phyloP scores from a whole-genome alignment of 176 grass and related monocot genomes.

The Ensete ventricosum region DNA sequence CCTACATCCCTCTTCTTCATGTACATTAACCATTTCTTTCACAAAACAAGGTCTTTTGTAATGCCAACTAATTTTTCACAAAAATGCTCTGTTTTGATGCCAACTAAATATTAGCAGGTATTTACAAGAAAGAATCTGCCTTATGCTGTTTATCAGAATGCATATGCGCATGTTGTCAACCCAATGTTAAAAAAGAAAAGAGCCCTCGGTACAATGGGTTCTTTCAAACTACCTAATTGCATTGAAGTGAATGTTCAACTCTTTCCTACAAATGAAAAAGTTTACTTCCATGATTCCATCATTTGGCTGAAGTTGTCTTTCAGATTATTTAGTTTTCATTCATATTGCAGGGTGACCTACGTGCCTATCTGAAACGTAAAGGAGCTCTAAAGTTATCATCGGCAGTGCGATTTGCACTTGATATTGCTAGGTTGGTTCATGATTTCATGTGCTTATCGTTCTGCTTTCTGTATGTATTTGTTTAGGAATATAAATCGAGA shows the following conservation, averaged over 20 bases:
- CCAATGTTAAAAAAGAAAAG: background rate
- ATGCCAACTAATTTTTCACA: no score
- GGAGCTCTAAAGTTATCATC: constrained; percentile 49
- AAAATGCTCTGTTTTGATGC: background rate
- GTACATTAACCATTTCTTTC: no score
- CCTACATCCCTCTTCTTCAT: no score
- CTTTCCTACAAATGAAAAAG: background rate
- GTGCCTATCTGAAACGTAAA: constrained; percentile 53
- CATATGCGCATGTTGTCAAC: background rate
- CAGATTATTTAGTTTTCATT: constrained; percentile 2
- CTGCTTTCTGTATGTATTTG: background rate
- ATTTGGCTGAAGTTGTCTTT: background rate
- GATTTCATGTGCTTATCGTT: constrained; percentile 10
- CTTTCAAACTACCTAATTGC: background rate
- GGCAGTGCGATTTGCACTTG: constrained; percentile 91
- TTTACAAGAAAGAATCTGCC: background rate
- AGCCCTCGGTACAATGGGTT: background rate
- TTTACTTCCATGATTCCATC: background rate
- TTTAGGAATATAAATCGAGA: background rate
- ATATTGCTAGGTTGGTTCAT: constrained; percentile 79
- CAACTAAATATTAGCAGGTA: background rate
- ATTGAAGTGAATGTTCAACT: background rate
- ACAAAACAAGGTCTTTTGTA: no score
- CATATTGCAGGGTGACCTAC: constrained; percentile 65
- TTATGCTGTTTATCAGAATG: background rate